Base-by-base conservation (phyloP, 2,329 filamentous ascomycete genomes). In the Penicillium sp. region DNA sequence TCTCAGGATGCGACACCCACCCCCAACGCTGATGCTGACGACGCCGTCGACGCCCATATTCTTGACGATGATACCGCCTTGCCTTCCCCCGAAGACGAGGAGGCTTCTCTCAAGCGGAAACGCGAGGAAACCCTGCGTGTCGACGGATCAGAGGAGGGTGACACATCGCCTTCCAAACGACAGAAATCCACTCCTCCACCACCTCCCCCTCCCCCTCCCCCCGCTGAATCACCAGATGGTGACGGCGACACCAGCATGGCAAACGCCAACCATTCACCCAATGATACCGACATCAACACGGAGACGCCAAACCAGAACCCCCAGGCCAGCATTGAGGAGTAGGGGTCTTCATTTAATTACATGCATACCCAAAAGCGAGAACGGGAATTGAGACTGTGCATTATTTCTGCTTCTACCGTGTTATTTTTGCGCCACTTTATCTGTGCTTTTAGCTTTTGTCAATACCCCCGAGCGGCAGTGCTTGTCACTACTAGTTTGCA, bases 141-240 rank as follows among this genome's bases (percentile, higher is more conserved):
- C 8, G 44, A 56, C 47, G 13, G 49, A 46, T 43, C 22, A 32
- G 18, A 52, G 53, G 64, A 67, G 10, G 60, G 60, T 5, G 62
- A 60, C 34, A 49, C 38, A 38, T 83, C 81, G 1, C 82, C 83
- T 1, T 78, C 77, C 1, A 86, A 87, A 61, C 77, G 79, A n/a
- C 83, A 82, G 21, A 81, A 78, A 36, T 70, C 80, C 27, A 70
- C 67, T 24, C 74, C 72, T 21, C 72, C 73, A 7, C 67, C 70
- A 1, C 68, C 71, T 14, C 71, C 73, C 1, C 73, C 73, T 10
- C 67, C 60, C 21, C 64, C 63, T 5, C 60, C 62, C 6, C 16
- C 38, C 9, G 38, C n/a, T 6, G n/a, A 66, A 62, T 43, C 57
- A 55, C 7, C 56, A 36, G 55, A 54, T 4, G 52, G 49, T 38